These are phyloP conservation scores for Alternaria sp. DNA, from an alignment of 2,329 filamentous ascomycete genomes.

Conservation along the genomic window DNA sequence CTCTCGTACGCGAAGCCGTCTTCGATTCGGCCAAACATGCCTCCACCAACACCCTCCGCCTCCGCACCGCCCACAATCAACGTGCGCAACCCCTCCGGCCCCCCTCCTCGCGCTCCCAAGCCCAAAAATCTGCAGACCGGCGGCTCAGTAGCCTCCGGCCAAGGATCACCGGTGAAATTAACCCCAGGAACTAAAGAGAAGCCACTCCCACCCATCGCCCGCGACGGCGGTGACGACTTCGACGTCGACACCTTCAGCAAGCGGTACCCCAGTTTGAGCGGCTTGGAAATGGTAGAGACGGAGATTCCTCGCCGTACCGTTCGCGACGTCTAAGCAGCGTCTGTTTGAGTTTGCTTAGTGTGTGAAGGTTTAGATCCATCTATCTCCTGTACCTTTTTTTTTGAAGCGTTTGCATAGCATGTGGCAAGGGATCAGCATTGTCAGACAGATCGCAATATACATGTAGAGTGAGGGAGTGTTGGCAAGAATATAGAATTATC, in stretches of 20 bases:
- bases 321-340: constrained; percentile 25
- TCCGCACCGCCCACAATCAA: constrained; percentile 45
- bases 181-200: constrained; percentile 26
- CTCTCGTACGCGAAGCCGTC: constrained; percentile 37
- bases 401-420: constrained; percentile 10
- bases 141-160: constrained; percentile 16
- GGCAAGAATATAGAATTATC: neutral
- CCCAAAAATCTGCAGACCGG: constrained; percentile 64
- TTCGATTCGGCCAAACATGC: constrained; percentile 29
- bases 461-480: neutral
- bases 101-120: constrained; percentile 63
- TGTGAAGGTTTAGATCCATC: neutral
- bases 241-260: constrained; percentile 75
- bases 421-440: neutral
- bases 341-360: neutral
- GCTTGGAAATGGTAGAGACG: constrained; percentile 87
- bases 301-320: constrained; percentile 51
- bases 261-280: constrained; percentile 82
- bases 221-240: constrained; percentile 65
- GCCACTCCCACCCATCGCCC: constrained; percentile 18
- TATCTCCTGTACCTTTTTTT: neutral
- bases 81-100: constrained; percentile 40
- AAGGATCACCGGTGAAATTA: constrained; percentile 9
- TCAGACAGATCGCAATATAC: neutral
- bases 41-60: constrained; percentile 32